Base-by-base conservation (phyloP, 2,329 filamentous ascomycete genomes). In the Fusarium coffeatum region DNA sequence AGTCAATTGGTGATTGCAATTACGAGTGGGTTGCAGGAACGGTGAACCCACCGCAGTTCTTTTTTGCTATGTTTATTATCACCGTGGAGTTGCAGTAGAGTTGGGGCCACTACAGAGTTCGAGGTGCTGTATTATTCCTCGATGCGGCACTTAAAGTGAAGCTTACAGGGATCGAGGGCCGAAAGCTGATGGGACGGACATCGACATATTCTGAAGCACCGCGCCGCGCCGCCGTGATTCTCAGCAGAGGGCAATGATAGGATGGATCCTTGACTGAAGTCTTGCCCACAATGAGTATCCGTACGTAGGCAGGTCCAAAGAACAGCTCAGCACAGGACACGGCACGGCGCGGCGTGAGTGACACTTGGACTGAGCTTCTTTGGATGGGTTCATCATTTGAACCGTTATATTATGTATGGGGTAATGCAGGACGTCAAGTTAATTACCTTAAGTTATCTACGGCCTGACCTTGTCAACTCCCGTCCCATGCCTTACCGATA, bases 201-300 rank as follows among this genome's bases (percentile, higher is more conserved):
- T 60, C 63, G 70, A 73, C 72, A 72, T 72, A 64, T 73, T 59
- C 64, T 65, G 66, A 74, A 58, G 71, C 63, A 65, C 18, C 34
- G 18, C 34, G 18, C 47, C 59, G 56, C 64, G 18, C 47, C 59
- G 56, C 64, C 58, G 51, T 72, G 59, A 64, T 68, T 67, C 50
- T 59, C 40, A 63, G 64, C 54, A 62, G 54, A 59, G 51, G 43
- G 49, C 32, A 37, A 37, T n/a, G 18, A 37, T n/a, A n/a, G 34
- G 34, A 37, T n/a, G 34, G 59, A 59, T 27, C 45, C 12, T 48
- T 20, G n/a, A 48, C 49, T 67, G 58, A 63, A 64, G 64, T 43
- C 47, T 34, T 37, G 47, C 12, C 47, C 47, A 50, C 30, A 50
- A 47, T 9, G 25, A 47, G 18, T 23, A 34, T 30, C 28, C 28